Evolutionary conservation across 179 eudicot species (phyloP).

Genomic region (Nepenthes alata): DNA sequence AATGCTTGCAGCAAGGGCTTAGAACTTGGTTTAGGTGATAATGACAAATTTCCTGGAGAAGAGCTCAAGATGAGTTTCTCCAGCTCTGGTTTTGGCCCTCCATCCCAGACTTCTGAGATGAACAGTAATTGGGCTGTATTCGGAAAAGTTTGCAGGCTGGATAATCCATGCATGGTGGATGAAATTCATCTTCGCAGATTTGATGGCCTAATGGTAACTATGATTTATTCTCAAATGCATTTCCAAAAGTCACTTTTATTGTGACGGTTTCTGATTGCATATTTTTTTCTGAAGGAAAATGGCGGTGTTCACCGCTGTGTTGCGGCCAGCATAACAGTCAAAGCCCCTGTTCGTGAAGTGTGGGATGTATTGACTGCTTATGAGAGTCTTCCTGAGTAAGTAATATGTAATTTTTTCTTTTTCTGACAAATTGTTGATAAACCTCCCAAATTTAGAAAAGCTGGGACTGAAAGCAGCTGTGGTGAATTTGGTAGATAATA

Average conservation of each 20-base stretch:
- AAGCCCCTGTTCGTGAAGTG: slow-evolving; percentile 92
- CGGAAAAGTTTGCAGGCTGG: slow-evolving; percentile 67
- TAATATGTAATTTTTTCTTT: not conserved
- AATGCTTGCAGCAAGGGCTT: slow-evolving; percentile 12
- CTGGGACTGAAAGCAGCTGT: not conserved
- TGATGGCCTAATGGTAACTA: slow-evolving; percentile 86
- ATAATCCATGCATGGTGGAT: slow-evolving; percentile 71
- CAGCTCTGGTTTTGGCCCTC: slow-evolving; percentile 31
- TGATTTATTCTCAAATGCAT: slow-evolving; percentile 9
- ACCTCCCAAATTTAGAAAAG: not conserved
- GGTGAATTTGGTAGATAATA: too few relatives aligned
- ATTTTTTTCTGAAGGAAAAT: slow-evolving; percentile 63
- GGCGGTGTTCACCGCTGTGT: slow-evolving; percentile 98
- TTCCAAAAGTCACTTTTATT: slow-evolving; percentile 10
- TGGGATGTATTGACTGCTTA: slow-evolving; percentile 86
- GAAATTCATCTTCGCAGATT: slow-evolving; percentile 97
- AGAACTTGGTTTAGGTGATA: slow-evolving; percentile 16
- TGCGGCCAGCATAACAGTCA: slow-evolving; percentile 86
- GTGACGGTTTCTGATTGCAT: slow-evolving; percentile 17
- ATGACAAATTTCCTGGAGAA: slow-evolving; percentile 17
- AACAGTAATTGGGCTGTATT: slow-evolving; percentile 75
- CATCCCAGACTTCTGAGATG: slow-evolving; percentile 39
- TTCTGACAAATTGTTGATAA: not conserved
- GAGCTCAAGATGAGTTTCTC: slow-evolving; percentile 30
- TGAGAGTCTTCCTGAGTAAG: slow-evolving; percentile 96